Evolutionary conservation across 1,284 basidiomycete genomes (phyloP).

Genomic region (Heterobasidion parviporum): DNA sequence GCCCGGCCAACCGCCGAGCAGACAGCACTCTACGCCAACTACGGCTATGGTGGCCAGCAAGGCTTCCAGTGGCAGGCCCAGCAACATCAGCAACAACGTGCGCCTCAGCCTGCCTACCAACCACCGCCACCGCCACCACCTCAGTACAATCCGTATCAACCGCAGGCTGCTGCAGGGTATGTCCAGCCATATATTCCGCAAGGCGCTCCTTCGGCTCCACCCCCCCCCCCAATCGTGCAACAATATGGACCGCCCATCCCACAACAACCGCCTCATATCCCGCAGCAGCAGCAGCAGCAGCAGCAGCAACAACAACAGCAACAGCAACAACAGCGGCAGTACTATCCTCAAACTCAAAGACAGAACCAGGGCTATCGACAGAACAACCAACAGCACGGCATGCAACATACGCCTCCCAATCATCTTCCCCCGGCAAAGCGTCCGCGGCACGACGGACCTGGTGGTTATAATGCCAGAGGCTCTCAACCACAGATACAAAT

Average conservation of each 20-base stretch:
- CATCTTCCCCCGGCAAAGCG: conserved; percentile 76
- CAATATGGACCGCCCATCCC: conserved; percentile 16
- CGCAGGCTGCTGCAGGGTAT: conserved; percentile 49
- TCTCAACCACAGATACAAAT: conserved; percentile 31
- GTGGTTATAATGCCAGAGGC: conserved; percentile 29
- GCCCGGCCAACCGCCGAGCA: conserved; percentile 62
- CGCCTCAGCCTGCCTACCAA: conserved; percentile 44
- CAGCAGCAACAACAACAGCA: conserved; percentile 19
- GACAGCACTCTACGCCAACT: conserved; percentile 75
- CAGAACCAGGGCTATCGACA: conserved; percentile 39
- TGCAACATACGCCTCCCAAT: conserved; percentile 58
- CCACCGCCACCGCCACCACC: conserved; percentile 46
- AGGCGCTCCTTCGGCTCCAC: conserved; percentile 34
- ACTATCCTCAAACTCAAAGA: conserved; percentile 32
- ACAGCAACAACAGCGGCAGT: conserved; percentile 17
- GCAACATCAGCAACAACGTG: conserved; percentile 40
- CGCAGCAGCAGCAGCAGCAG: conserved; percentile 17
- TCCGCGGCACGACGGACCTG: conserved; percentile 75
- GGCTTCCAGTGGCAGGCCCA: conserved; percentile 55
- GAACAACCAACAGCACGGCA: conserved; percentile 36
- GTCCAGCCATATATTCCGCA: conserved; percentile 61
- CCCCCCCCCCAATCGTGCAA: conserved; percentile 24
- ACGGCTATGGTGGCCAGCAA: conserved; percentile 66
- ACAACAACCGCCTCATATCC: conserved; percentile 18
- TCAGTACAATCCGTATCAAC: conserved; percentile 71